phyloP scores from a whole-genome alignment of 129 eudicot species.

The Erigeron canadensis region DNA sequence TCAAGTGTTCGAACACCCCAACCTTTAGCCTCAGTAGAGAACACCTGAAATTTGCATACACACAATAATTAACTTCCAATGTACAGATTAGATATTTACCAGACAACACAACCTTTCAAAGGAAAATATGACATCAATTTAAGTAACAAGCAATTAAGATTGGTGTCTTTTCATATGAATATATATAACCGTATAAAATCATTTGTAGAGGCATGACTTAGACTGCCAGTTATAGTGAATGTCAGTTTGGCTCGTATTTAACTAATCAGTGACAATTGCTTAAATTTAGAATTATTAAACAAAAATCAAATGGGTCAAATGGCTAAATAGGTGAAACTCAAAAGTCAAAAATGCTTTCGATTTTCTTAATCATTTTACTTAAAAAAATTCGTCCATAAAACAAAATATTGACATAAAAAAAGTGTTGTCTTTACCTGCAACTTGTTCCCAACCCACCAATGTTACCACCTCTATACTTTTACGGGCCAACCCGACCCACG shows the following conservation, averaged over 20 bases:
- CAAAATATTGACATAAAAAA: no score
- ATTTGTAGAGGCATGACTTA: background rate
- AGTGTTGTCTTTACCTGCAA: no score
- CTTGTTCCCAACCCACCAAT: no score
- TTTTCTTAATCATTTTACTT: background rate
- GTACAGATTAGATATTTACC: background rate
- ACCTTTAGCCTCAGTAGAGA: constrained; percentile 72
- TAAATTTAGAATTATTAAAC: background rate
- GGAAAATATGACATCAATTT: background rate
- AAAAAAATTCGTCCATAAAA: background rate
- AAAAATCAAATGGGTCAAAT: background rate
- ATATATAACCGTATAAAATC: background rate
- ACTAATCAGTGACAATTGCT: background rate
- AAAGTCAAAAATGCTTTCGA: background rate
- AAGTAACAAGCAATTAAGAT: background rate
- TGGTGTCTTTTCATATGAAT: constrained; percentile 9
- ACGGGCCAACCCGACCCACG: background rate
- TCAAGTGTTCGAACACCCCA: constrained; percentile 76
- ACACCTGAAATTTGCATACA: constrained; percentile 47
- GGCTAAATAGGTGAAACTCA: background rate
- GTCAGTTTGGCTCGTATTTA: background rate
- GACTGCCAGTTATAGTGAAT: background rate
- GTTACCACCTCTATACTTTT: no score
- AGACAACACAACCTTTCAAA: background rate
- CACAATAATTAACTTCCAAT: constrained; percentile 8